A percentile compares a stretch with the other conserved stretches of the same genome.
These are phyloP conservation scores for Aspergillus ibericus DNA, from an alignment of 2,329 filamentous ascomycete genomes.

Conservation along the genomic window DNA sequence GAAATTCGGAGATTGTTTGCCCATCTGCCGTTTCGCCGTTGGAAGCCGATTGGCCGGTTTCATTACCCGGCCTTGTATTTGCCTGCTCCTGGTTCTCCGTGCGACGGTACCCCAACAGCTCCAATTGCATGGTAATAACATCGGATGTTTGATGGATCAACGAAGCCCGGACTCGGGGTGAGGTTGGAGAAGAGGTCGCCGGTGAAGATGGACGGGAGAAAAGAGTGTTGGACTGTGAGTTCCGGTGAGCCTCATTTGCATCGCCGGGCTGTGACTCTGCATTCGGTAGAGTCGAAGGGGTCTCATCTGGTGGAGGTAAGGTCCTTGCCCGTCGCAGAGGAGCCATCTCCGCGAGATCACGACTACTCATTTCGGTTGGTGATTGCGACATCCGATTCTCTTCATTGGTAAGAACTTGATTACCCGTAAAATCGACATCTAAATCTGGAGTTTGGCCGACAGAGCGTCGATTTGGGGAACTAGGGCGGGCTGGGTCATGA, in stretches of 20 bases:
- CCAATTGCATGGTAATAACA: conserved; percentile 47
- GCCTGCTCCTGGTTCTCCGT: conserved; percentile 20
- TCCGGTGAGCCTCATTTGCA: conserved; percentile 20
- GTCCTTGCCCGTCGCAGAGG: conserved; percentile 26
- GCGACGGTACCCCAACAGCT: conserved; percentile 38
- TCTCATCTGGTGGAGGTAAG: conserved; percentile 12
- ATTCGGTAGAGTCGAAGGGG: conserved; percentile 9
- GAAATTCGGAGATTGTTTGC: conserved; percentile 35
- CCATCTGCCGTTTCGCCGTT: conserved; percentile 22
- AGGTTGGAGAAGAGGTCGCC: conserved; percentile 42
- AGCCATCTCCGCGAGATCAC: conserved; percentile 31
- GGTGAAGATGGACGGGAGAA: conserved; percentile 43
- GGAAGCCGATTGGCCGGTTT: conserved; percentile 13
- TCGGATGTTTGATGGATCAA: conserved; percentile 46
- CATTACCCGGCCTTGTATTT: conserved; percentile 15
- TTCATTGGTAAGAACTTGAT: conserved; percentile 30
- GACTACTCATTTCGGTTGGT: conserved; percentile 38
- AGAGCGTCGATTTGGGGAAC: conserved; percentile 14
- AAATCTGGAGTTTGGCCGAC: conserved; percentile 17
- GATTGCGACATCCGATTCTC: conserved; percentile 41
- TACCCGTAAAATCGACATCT: conserved; percentile 19
- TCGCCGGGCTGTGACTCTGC: conserved; percentile 13
- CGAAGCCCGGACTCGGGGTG: conserved; percentile 44
- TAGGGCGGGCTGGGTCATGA: conserved; percentile 13
- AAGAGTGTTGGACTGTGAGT: conserved; percentile 42